Evolutionary conservation across 768 basidiomycete species (phyloP), one percentile per base, ranked within the genome.

Genomic region (Trametes punicea): DNA sequence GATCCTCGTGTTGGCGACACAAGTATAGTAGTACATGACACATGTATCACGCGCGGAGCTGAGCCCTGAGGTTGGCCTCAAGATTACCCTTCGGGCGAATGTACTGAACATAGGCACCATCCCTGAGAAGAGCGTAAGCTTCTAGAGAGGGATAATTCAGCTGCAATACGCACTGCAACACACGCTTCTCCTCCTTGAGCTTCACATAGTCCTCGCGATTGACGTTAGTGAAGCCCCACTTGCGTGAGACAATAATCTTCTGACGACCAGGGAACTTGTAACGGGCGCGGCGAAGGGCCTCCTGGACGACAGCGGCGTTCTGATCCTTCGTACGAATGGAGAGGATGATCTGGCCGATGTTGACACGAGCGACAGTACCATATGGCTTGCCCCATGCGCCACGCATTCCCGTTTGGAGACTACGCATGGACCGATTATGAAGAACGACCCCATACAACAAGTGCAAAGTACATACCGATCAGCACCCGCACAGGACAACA

Each of bases 231-330:
- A 99, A 98, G 59, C 95, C 95, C 94, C 97, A 98, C 83, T 96
- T 97, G 83, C 93, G 93, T 55, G 88, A 92, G 64, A 93, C 80
- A 63, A 95, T 94, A 73, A 96, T 94, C 84, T 96, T 96, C 80
- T 96, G 93, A 69, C 93, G 85, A 55, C 93, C 93, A n/a, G 93
- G 91, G 88, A 94, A 96, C 85, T 98, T 99, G 85, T 98, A 98
- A 52, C 96, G 90, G 10, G 94, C 92, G 66, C 95, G 94, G 66
- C 95, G 91, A 62, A 98, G 87, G 51, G 95, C 96, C 78, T 98
- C 97, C 75, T 92, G 88, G 72, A 97, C 89, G 67, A 98, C 91
- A 26, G 85, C 73, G 36, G 87, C 83, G 73, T 93, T 93, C 64
- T 70, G 64, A 67, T 98, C 96, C 75, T 94, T 95, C 81, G 85